A percentile compares a stretch with the other conserved stretches of the same genome.
Evolutionary conservation across 1,284 basidiomycete genomes (phyloP).

Genomic region (Cerrena zonata): DNA sequence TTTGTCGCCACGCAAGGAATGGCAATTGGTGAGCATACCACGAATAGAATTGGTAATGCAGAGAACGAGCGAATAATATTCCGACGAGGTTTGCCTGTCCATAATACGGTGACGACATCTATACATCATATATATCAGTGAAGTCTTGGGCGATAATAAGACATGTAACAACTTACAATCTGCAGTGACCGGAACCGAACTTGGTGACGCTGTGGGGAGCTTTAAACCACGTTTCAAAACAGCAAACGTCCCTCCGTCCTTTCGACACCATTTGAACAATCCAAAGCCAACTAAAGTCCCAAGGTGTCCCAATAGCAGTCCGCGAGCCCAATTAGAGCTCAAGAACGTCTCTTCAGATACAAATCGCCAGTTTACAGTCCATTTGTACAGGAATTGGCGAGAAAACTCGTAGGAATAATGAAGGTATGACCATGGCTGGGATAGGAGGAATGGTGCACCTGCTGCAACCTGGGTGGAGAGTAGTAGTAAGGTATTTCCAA

Average conservation of each 20-base stretch:
- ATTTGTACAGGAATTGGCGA: constrained; percentile 87
- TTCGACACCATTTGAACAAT: constrained; percentile 64
- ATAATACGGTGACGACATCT: constrained; percentile 81
- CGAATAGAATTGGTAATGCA: constrained; percentile 98
- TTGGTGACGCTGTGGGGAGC: constrained; percentile 45
- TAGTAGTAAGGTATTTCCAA: constrained; percentile 53
- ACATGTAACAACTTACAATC: constrained; percentile 48
- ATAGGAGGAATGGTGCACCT: constrained; percentile 68
- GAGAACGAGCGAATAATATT: constrained; percentile 85
- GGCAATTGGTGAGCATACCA: constrained; percentile 97
- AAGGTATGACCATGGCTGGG: constrained; percentile 64
- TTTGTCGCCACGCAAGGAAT: constrained; percentile 74
- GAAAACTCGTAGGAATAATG: constrained; percentile 81
- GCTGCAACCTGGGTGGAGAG: constrained; percentile 55
- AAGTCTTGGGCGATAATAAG: constrained; percentile 7
- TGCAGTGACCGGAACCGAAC: constrained; percentile 40
- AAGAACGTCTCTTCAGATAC: constrained; percentile 73
- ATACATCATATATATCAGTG: constrained; percentile 10
- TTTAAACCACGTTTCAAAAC: constrained; percentile 56
- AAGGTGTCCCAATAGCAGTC: constrained; percentile 66
- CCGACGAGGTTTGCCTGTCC: constrained; percentile 91
- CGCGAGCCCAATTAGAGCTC: constrained; percentile 53
- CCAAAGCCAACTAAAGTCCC: constrained; percentile 62
- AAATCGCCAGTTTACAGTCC: constrained; percentile 98
- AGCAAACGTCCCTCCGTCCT: constrained; percentile 55